These are phyloP conservation scores for Gossypium rotundifolium DNA, from an alignment of 345 rosid genomes.

Conservation along the genomic window DNA sequence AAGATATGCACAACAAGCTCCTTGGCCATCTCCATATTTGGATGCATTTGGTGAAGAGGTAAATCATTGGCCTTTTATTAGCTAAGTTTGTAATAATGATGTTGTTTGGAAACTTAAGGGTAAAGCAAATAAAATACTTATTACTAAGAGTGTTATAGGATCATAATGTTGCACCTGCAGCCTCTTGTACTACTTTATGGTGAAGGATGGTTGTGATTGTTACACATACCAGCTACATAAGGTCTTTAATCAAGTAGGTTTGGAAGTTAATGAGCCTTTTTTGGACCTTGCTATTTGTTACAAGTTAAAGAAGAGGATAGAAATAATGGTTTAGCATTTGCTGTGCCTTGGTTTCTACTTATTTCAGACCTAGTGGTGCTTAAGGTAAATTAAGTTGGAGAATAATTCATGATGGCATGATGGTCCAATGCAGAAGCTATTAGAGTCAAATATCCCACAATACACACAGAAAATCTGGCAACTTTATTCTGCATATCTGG, in stretches of 20 bases:
- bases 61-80: neutral
- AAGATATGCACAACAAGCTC: slow-evolving; percentile 72
- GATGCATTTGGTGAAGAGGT: slow-evolving; percentile 99
- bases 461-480: neutral
- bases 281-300: neutral
- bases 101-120: neutral
- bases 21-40: slow-evolving; percentile 93
- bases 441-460: neutral
- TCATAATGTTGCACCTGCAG: neutral
- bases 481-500: neutral
- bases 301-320: neutral
- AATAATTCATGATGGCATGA: neutral
- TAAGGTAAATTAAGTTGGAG: neutral
- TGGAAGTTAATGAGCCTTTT: neutral
- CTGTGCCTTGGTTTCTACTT: neutral
- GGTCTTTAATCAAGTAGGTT: neutral
- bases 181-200: neutral
- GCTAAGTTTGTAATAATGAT: neutral
- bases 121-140: neutral
- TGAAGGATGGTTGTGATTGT: neutral
- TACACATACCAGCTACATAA: neutral
- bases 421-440: neutral
- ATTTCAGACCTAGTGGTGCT: slow-evolving; percentile 4
- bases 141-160: neutral
- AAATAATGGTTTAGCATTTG: neutral